A percentile compares a stretch with the other conserved stretches of the same genome.
Evolutionary conservation across 23 red algal genomes (phyloP).

Genomic region (Gracilaria vermiculophylla): DNA sequence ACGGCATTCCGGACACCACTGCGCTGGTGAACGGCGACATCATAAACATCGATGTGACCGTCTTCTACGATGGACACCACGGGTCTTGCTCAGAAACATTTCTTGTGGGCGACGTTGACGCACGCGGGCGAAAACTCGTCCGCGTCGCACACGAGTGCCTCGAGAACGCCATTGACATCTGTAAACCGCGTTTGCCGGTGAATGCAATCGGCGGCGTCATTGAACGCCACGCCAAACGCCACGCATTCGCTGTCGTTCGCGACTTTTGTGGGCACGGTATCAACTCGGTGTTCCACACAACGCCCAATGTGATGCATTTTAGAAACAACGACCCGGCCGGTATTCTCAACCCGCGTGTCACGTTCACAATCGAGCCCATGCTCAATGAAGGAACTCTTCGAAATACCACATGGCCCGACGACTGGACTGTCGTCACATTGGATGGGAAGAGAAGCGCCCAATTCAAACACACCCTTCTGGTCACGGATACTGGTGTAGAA

Average conservation of each 20-base stretch:
- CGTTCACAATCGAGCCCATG: constrained; percentile 99
- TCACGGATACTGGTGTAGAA: constrained; percentile 79
- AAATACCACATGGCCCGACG: constrained; percentile 85
- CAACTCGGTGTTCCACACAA: constrained; percentile 89
- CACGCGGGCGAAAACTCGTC: constrained; percentile 61
- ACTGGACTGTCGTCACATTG: constrained; percentile 85
- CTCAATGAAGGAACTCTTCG: constrained; percentile 80
- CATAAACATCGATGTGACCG: constrained; percentile 95
- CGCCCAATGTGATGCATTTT: constrained; percentile 90
- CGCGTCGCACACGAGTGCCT: constrained; percentile 86
- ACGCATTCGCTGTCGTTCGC: constrained; percentile 74
- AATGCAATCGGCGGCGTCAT: constrained; percentile 89
- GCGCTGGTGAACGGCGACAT: constrained; percentile 91
- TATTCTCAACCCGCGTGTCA: constrained; percentile 72
- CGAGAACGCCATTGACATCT: constrained; percentile 77
- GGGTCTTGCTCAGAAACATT: constrained; percentile 97
- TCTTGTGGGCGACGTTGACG: constrained; percentile 87
- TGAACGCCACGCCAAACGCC: constrained; percentile 69
- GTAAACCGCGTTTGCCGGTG: constrained; percentile 77
- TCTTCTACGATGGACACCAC: constrained; percentile 88
- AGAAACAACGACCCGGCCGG: constrained; percentile 79
- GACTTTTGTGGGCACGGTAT: constrained; percentile 99
- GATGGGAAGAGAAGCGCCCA: constrained; percentile 92
- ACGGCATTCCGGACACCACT: constrained; percentile 88
- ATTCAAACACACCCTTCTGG: constrained; percentile 93